Conservation (phyloP, 1,284 basidiomycete species). For the Tilletiopsis washingtonensis region DNA sequence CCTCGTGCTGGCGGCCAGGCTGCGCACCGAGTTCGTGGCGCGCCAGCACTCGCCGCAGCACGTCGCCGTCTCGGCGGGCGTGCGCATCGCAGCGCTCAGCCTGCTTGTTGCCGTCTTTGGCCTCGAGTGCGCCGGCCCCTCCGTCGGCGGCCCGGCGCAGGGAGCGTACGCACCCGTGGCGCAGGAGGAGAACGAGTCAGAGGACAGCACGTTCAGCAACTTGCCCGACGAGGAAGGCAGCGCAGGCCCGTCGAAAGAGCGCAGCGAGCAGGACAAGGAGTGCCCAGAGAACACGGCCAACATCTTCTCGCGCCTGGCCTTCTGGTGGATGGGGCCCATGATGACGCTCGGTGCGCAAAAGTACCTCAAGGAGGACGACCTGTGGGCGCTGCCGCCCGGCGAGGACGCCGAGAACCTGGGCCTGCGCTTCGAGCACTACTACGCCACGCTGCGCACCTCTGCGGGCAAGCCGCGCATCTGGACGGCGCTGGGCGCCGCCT, state of each 20-base stretch:
- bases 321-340: constrained; percentile 70
- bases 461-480: constrained; percentile 18
- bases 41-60: constrained; percentile 14
- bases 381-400: constrained; percentile 48
- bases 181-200: not conserved
- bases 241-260: constrained; percentile 27
- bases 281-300: constrained; percentile 73
- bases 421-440: constrained; percentile 53
- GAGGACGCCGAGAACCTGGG: constrained; percentile 71
- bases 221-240: constrained; percentile 4
- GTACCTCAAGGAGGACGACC: constrained; percentile 47
- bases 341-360: constrained; percentile 52
- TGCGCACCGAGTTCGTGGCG: constrained; percentile 38
- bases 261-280: constrained; percentile 52
- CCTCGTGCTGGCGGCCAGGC: constrained; percentile 55
- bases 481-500: constrained; percentile 47
- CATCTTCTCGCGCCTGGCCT: constrained; percentile 61
- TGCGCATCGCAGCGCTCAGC: constrained; percentile 22
- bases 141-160: constrained; percentile 13
- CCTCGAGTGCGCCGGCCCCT: constrained; percentile 34
- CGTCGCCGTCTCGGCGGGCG: constrained; percentile 13
- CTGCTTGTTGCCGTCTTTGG: constrained; percentile 27
- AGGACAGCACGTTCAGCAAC: constrained; percentile 26
- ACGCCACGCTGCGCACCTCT: constrained; percentile 10
- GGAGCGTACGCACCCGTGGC: not conserved